Evolutionary conservation across 345 rosid genomes (phyloP).

Genomic region (Melaleuca quinquenervia): DNA sequence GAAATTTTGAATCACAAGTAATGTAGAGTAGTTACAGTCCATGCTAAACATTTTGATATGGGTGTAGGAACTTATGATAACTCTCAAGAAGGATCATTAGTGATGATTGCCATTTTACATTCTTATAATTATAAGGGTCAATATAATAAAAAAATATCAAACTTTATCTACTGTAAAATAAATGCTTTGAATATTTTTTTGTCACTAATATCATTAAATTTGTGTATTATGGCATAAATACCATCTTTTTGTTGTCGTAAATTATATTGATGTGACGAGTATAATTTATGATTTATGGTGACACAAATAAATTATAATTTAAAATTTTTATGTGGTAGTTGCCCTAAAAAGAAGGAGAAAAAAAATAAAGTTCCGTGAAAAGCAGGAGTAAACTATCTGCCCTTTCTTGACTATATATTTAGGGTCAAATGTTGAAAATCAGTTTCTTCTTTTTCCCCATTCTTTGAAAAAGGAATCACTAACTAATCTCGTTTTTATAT

Average conservation of each 20-base stretch:
- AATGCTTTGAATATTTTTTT: too few species aligned
- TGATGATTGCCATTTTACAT: fast-evolving
- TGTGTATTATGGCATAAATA: too few species aligned
- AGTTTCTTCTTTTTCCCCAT: neutral
- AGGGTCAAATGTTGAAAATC: neutral
- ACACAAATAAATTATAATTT: too few species aligned
- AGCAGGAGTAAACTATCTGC: fast-evolving
- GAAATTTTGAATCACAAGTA: fast-evolving
- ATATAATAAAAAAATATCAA: too few species aligned
- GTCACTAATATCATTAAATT: too few species aligned
- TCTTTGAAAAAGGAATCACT: neutral
- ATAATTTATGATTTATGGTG: too few species aligned
- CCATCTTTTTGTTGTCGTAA: too few species aligned
- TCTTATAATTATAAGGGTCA: neutral
- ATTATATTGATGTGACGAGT: too few species aligned
- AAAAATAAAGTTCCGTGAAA: too few species aligned
- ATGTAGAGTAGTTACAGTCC: fast-evolving
- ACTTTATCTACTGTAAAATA: too few species aligned
- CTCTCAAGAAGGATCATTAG: fast-evolving
- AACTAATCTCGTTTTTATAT: neutral
- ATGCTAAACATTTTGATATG: neutral
- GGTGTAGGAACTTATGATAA: fast-evolving
- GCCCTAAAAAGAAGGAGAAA: too few species aligned
- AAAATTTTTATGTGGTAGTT: too few species aligned
- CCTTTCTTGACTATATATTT: neutral